These are phyloP conservation scores for Botryotinia convoluta DNA, from an alignment of 2,329 filamentous ascomycete genomes.

Conservation along the genomic window DNA sequence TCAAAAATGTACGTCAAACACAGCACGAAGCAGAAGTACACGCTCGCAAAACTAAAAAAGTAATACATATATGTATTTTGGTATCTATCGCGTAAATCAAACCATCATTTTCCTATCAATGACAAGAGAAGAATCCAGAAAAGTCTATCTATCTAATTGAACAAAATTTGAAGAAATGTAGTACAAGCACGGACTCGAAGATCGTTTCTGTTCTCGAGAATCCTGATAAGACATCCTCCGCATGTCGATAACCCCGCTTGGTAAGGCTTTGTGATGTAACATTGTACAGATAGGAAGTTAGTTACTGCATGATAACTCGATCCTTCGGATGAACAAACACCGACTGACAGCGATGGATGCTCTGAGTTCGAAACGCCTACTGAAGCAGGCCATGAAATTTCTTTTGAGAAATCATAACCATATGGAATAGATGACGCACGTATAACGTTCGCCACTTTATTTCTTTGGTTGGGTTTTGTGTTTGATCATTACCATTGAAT, in stretches of 20 bases:
- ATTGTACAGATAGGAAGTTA: not conserved
- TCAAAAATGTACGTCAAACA: not conserved
- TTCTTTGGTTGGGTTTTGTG: slow-evolving; percentile 37
- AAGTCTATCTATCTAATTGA: not conserved
- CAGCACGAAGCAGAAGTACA: not conserved
- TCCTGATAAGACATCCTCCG: not conserved
- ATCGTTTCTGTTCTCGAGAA: not conserved
- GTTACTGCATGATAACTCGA: not conserved
- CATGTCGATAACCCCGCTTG: not conserved
- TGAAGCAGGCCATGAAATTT: not conserved
- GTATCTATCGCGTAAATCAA: not conserved
- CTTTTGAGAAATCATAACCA: not conserved
- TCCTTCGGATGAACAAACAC: not conserved
- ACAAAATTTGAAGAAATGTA: not conserved
- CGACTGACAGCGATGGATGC: not conserved
- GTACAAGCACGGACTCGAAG: not conserved
- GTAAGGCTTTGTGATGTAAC: not conserved
- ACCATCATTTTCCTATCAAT: not conserved
- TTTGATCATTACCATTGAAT: slow-evolving; percentile 49
- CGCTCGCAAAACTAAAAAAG: not conserved
- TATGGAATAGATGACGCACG: not conserved
- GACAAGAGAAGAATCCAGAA: not conserved
- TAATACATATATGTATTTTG: not conserved
- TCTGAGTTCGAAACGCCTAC: not conserved
- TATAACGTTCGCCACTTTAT: slow-evolving; percentile 21